Evolutionary conservation across 495 filamentous ascomycete genomes (phyloP), one percentile per base, ranked within the genome.

Genomic region (Annulohypoxylon maeteangense): DNA sequence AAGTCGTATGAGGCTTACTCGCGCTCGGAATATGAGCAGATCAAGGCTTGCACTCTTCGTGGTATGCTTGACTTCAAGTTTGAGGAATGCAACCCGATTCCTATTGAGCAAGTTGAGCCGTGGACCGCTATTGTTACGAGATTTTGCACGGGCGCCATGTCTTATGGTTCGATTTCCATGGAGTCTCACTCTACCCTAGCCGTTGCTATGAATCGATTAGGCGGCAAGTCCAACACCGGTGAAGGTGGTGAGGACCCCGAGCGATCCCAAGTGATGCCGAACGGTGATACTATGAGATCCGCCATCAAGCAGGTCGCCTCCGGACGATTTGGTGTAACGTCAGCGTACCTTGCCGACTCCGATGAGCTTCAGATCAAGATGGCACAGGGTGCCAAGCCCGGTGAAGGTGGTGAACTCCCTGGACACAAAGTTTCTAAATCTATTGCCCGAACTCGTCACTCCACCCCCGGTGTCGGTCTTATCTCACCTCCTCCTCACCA

Each of bases 301-400:
- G 91, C 95, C 42, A 99, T 99, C 84, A 99, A 99, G 83, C 95
- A 99, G 81, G 92, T 99, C 71, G 95, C 95, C 27, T 98, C 95
- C 10, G 95, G 96, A 47, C 92, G 95, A 67, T 99, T 99, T 76
- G 95, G 95, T 85, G 95, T 99, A 66, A 99, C 96, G 7, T 95
- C 93, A 32, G 93, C 96, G 84, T 99, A 98, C 80, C 87, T 99
- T n/a, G 94, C 95, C 42, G 95, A 99, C 79, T 93, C 95, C 12
- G 95, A 99, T 78, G 95, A 99, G 82, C 85, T 99, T 36, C 95
- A 99, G 83, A 99, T 99, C 86, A 99, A 99, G 87, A 99, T 99
- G 95, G 95, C 95, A 8, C 95, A 99, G 82, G 95, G 95, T 75
- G 95, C 95, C 57, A 99, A 99, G 87, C 95, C 95, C 68, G 95